Evolutionary conservation across 2,329 filamentous ascomycete genomes (phyloP).

Genomic region (Alternaria brassicae): DNA sequence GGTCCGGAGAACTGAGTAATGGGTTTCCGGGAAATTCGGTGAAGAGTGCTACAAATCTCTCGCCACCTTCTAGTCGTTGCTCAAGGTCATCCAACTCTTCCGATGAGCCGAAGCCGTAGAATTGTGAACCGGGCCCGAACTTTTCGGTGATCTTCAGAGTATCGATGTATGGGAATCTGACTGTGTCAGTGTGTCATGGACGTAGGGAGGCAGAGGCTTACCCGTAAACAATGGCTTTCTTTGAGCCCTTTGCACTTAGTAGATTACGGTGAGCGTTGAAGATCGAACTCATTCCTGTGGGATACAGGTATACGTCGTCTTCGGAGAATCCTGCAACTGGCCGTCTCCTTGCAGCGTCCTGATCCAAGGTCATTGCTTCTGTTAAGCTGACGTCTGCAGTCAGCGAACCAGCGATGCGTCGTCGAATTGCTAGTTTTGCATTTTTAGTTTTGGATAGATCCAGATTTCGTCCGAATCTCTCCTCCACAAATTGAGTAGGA

Average conservation of each 20-base stretch:
- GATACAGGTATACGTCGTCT: constrained; percentile 87
- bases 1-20: constrained; percentile 81
- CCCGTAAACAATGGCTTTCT: constrained; percentile 87
- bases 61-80: constrained; percentile 70
- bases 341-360: constrained; percentile 48
- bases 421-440: constrained; percentile 83
- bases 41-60: constrained; percentile 82
- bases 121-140: constrained; percentile 86
- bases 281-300: constrained; percentile 93
- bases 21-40: constrained; percentile 97
- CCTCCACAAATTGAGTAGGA: constrained; percentile 83
- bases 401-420: constrained; percentile 87
- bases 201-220: constrained; percentile 23
- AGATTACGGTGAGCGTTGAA: constrained; percentile 84
- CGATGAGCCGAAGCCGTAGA: constrained; percentile 82
- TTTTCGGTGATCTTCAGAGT: constrained; percentile 95
- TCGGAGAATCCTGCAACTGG: constrained; percentile 72
- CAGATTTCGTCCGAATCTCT: constrained; percentile 91
- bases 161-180: constrained; percentile 89
- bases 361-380: constrained; percentile 63
- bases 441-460: constrained; percentile 78
- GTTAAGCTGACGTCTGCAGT: constrained; percentile 73
- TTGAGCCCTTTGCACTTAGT: constrained; percentile 65
- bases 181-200: constrained; percentile 5
- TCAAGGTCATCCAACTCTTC: constrained; percentile 87